phyloP scores from a whole-genome alignment of 2,329 filamentous ascomycete genomes.

The Exophiala alcalophila region DNA sequence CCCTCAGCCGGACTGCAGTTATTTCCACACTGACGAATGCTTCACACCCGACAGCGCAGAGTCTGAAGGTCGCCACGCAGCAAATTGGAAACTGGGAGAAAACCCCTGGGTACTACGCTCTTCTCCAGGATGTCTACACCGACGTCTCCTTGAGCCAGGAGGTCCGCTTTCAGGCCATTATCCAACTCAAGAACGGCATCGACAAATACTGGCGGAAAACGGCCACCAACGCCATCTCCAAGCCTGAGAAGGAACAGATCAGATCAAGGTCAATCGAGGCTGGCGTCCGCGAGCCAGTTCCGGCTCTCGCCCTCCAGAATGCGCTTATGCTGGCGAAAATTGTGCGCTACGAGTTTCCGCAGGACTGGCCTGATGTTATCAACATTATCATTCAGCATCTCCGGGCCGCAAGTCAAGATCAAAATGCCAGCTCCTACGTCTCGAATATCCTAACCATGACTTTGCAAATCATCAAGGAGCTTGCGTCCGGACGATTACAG shows the following conservation, averaged over 20 bases:
- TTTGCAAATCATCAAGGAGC: constrained; percentile 84
- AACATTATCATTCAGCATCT: constrained; percentile 42
- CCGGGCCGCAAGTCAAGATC: constrained; percentile 18
- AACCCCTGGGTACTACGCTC: constrained; percentile 62
- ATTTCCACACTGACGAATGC: constrained; percentile 63
- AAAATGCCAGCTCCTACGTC: constrained; percentile 14
- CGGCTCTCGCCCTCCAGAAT: constrained; percentile 78
- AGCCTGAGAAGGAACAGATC: constrained; percentile 73
- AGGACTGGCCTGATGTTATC: constrained; percentile 64
- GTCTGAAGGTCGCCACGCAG: constrained; percentile 61
- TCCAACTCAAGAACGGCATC: constrained; percentile 94
- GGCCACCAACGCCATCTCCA: constrained; percentile 62
- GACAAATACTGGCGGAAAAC: constrained; percentile 90
- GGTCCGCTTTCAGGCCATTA: constrained; percentile 83
- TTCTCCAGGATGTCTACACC: constrained; percentile 76
- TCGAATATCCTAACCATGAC: constrained; percentile 43
- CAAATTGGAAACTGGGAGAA: constrained; percentile 72
- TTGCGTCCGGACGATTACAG: constrained; percentile 74
- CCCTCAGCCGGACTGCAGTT: constrained; percentile 62
- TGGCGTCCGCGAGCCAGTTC: constrained; percentile 72
- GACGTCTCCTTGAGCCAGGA: constrained; percentile 73
- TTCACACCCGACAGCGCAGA: constrained; percentile 43
- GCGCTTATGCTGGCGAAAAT: constrained; percentile 85
- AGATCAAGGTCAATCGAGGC: constrained; percentile 71
- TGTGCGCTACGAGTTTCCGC: constrained; percentile 81